Evolutionary conservation across 768 basidiomycete species (phyloP).

Genomic region (Boletus rubescentipes): DNA sequence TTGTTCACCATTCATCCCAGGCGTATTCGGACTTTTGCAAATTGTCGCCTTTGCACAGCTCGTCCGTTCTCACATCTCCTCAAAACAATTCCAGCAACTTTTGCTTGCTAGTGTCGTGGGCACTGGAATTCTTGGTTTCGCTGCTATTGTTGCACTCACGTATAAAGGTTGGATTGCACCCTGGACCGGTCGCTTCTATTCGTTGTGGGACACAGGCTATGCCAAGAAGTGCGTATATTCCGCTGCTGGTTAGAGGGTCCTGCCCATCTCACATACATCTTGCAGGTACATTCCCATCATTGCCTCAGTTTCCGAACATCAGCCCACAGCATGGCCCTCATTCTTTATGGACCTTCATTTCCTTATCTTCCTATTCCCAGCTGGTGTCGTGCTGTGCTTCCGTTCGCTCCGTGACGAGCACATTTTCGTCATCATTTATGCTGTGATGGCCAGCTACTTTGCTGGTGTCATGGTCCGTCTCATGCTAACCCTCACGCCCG

Average conservation of each 20-base stretch:
- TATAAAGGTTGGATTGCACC: conserved; percentile 96
- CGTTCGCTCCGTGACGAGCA: conserved; percentile 93
- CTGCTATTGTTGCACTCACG: conserved; percentile 76
- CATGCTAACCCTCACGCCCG: conserved; percentile 96
- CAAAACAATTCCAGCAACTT: conserved; percentile 87
- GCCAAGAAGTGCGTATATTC: conserved; percentile 78
- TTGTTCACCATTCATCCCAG: conserved; percentile 38
- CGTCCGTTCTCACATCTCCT: conserved; percentile 84
- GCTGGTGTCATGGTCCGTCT: conserved; percentile 99
- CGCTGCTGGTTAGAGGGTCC: not conserved
- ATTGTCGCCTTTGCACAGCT: conserved; percentile 92
- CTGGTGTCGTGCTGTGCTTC: conserved; percentile 94
- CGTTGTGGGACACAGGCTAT: conserved; percentile 98
- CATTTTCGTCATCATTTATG: conserved; percentile 97
- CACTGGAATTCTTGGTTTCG: conserved; percentile 68
- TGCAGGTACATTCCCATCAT: conserved; percentile 92
- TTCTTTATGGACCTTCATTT: conserved; percentile 99
- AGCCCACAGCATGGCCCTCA: conserved; percentile 98
- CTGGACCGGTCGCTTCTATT: conserved; percentile 99
- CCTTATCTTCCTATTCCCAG: conserved; percentile 97
- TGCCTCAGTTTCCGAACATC: conserved; percentile 98
- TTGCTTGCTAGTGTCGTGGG: conserved; percentile 68
- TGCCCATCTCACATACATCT: not conserved
- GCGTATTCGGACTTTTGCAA: conserved; percentile 94
- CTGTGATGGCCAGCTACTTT: conserved; percentile 94